Base-by-base conservation (phyloP, 2,329 filamentous ascomycete genomes). In the Fusarium nurragi region DNA sequence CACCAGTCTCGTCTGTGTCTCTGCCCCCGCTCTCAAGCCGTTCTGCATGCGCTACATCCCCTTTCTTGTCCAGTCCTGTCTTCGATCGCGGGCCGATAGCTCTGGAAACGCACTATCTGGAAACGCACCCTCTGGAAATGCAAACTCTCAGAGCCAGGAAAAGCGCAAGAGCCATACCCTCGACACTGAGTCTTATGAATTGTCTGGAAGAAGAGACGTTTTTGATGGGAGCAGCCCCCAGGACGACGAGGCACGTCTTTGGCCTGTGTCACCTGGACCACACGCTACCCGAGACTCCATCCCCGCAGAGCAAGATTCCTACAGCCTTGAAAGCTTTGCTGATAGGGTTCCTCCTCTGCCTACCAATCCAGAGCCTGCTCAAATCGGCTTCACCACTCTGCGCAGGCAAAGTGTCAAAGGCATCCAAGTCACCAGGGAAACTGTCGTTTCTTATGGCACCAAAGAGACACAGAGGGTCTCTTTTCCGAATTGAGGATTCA, bases 1-100 rank as follows among this genome's bases (percentile, higher is more conserved):
- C 53, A 73, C 79, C 7, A 82, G 78, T n/a, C 80, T 85, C 34
- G 71, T 80, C 26, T 85, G 82, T 62, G 80, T 82, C 19, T 81
- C 78, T 9, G 75, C 83, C 0, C 81, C 83, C 0, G 81, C 83
- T 0, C 74, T 85, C 7, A 84, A 84, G 54, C 83, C 83, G 1
- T 67, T 83, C 5, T 80, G 81, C 58, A 77, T 76, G 14, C 77
- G 76, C 5, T 72, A 69, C 54, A 52, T 74, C 1, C 72, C 72
- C 13, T 69, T 71, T 34, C 46, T 74, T 16, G 59, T 74, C 18
- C 60, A 63, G 1, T 60, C 70, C 1, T 68, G 59, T 3, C 70
- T 77, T 5, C 68, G 63, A 2, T 60, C 64, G 37, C 53, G 69
- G 19, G 59, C 67, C n/a, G 66, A 66, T 22, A 54, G 43, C 1